Conservation (phyloP, 2,329 filamentous ascomycete genomes). For the Blastomyces silverae region DNA sequence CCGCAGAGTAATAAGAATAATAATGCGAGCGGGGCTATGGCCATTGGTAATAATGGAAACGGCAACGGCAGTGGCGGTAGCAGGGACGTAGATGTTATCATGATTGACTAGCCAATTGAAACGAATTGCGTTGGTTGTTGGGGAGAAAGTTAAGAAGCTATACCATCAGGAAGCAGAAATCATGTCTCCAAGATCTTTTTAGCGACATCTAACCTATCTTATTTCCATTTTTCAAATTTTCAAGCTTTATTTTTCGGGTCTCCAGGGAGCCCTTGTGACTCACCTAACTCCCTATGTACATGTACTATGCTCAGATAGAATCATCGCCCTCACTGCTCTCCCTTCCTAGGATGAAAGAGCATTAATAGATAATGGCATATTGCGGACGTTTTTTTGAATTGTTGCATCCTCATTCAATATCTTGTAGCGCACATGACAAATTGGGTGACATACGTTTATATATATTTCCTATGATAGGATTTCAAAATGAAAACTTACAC, state of each 20-base stretch:
- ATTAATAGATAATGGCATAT: not conserved
- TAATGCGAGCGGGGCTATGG: not conserved
- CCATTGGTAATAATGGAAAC: not conserved
- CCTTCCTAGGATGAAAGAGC: not conserved
- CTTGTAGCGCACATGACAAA: not conserved
- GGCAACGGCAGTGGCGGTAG: not conserved
- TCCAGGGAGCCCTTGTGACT: not conserved
- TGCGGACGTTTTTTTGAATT: not conserved
- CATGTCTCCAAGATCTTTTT: not conserved
- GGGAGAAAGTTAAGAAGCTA: not conserved
- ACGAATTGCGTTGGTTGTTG: not conserved
- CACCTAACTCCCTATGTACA: not conserved
- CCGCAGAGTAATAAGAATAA: not conserved
- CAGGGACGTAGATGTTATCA: slow-evolving; percentile 30
- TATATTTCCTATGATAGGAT: too few species aligned
- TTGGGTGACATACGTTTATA: not conserved
- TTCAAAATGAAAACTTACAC: too few species aligned
- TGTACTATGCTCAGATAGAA: not conserved
- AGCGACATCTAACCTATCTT: not conserved
- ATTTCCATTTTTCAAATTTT: not conserved
- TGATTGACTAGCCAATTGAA: slow-evolving; percentile 23
- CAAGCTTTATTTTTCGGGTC: not conserved
- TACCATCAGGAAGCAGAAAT: not conserved
- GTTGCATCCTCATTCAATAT: not conserved
- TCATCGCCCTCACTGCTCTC: not conserved